Evolutionary conservation across 179 eudicot genomes (phyloP).

Genomic region (Amaranthus tricolor): DNA sequence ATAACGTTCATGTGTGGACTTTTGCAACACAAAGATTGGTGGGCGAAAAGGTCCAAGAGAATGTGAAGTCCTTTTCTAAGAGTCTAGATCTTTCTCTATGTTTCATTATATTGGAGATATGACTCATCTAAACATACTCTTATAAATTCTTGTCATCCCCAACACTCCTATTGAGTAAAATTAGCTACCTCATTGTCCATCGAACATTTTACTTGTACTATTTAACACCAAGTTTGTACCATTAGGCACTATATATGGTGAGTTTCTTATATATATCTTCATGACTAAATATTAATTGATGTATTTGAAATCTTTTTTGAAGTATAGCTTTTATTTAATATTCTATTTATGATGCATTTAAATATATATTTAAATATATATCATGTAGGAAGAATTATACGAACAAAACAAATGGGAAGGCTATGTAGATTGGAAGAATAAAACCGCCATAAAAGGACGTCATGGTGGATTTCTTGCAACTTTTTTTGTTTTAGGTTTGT

Average conservation of each 20-base stretch:
- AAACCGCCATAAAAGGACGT: constrained; percentile 21
- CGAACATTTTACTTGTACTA: too few relatives aligned
- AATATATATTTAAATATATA: not conserved
- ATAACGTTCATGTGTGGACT: constrained; percentile 3
- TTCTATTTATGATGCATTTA: not conserved
- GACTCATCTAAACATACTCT: constrained; percentile 11
- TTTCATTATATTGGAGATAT: not conserved
- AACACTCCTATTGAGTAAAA: constrained; percentile 9
- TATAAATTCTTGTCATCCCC: constrained; percentile 32
- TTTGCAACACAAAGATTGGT: constrained; percentile 19
- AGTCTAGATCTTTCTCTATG: constrained; percentile 48
- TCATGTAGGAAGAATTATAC: constrained; percentile 28
- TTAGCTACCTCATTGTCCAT: constrained; percentile 1
- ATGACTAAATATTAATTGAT: too few relatives aligned
- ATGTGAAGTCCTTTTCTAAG: constrained; percentile 39
- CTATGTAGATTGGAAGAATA: constrained; percentile 30
- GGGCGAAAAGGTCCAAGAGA: constrained; percentile 23
- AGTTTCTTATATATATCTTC: constrained; percentile 3
- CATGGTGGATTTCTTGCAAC: constrained; percentile 36
- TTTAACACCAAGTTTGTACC: not conserved
- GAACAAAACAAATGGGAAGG: constrained; percentile 27
- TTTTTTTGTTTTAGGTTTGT: constrained; percentile 32
- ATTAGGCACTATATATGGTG: constrained; percentile 18
- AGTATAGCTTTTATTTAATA: not conserved
- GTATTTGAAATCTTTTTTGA: not conserved